Conservation (phyloP, 164 flowering plant genomes). For the Protea cynaroides region DNA sequence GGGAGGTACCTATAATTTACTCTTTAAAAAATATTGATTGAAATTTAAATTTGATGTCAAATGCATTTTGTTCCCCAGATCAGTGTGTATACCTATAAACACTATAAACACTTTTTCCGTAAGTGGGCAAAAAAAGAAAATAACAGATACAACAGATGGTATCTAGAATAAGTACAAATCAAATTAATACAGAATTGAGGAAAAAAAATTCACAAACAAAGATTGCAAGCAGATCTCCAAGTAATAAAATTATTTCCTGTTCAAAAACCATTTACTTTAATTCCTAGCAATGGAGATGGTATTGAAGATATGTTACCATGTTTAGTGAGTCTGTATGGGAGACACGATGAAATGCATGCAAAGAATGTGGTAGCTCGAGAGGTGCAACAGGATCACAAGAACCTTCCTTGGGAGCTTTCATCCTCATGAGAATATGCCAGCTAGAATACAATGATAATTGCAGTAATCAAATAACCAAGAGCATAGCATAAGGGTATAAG, state of each 20-base stretch:
- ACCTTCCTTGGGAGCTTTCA: conserved; percentile 63
- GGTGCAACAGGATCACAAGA: conserved; percentile 81
- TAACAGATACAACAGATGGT: too few species aligned
- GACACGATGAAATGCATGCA: conserved; percentile 85
- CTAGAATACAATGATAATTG: conserved; percentile 28
- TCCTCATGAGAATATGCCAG: conserved; percentile 88
- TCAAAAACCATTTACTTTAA: neutral
- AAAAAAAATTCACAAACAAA: too few species aligned
- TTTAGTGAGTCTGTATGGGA: conserved; percentile 51
- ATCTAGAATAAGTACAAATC: too few species aligned
- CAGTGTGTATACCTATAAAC: too few species aligned
- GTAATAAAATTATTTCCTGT: neutral
- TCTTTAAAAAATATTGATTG: too few species aligned
- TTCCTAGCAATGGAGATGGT: neutral
- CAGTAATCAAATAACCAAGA: neutral
- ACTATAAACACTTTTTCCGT: too few species aligned
- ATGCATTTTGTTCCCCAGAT: too few species aligned
- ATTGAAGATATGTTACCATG: conserved; percentile 31
- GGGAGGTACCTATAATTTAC: too few species aligned
- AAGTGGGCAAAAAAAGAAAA: too few species aligned
- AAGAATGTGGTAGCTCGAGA: conserved; percentile 84
- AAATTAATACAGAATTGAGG: too few species aligned
- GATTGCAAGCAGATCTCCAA: too few species aligned
- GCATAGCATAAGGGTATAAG: neutral
- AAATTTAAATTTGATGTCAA: too few species aligned